Percentiles rank a stretch among this genome's conserved stretches.
Conservation (phyloP, 345 rosid species). For the Citrus mangshanensis region DNA sequence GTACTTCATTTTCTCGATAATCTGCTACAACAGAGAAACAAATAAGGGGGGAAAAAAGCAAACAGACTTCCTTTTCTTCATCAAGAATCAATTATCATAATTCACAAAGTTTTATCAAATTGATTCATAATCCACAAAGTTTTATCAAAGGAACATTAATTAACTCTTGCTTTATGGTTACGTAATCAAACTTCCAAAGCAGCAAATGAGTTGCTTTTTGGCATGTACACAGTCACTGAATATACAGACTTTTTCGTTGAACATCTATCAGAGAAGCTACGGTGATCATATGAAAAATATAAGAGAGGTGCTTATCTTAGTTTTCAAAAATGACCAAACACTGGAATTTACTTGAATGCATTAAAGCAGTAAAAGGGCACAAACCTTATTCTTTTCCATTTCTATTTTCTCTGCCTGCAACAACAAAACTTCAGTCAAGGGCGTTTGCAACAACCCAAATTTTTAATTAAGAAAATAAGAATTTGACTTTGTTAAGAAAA, state of each 20-base stretch:
- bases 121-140: not conserved
- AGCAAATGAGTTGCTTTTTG: not conserved
- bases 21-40: slow-evolving; percentile 23
- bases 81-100: not conserved
- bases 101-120: not conserved
- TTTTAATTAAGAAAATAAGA: not conserved
- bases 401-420: slow-evolving; percentile 55
- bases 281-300: not conserved
- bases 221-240: not conserved
- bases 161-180: not conserved
- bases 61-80: slow-evolving; percentile 2
- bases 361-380: not conserved
- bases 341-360: not conserved
- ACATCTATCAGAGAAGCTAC: not conserved
- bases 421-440: slow-evolving; percentile 23
- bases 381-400: slow-evolving; percentile 63
- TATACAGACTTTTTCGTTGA: not conserved
- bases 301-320: not conserved
- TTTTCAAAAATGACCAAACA: not conserved
- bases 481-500: slow-evolving; percentile 20
- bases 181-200: not conserved
- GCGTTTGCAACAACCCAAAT: not conserved
- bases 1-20: slow-evolving; percentile 42
- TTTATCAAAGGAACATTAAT: not conserved
- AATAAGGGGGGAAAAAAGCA: not conserved